Evolutionary conservation across 2,329 filamentous ascomycete species (phyloP), one percentile per base, ranked within the genome.

Genomic region (Curvularia sp.): DNA sequence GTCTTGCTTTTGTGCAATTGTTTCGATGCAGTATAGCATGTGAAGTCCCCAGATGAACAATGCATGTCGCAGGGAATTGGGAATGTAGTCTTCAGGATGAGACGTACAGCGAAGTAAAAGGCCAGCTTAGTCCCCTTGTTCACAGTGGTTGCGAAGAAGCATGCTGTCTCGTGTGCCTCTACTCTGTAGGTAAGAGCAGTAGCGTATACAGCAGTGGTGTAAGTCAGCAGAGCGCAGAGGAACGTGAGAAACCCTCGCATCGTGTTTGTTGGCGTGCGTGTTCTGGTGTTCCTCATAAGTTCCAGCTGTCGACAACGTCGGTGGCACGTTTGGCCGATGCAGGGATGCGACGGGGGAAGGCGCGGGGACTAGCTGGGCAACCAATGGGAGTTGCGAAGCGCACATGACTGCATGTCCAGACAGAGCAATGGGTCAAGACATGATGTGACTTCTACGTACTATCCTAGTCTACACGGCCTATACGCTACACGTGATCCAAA

Each of bases 161-260:
- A 99, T 60, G 95, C 92, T 80, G 91, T 93, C 83, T 98, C 95
- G 81, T 96, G 91, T 49, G 95, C 91, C 51, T 84, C 81, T 46
- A 99, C 84, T 80, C 93, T 92, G 84, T 97, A 99, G 47, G 95
- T 99, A 74, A 99, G 84, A 39, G 95, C 93, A 4, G 95, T 99
- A 36, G 92, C 93, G 53, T 90, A 88, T 52, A 89, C 90, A 60
- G 90, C 82, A 59, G 89, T 88, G 56, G 87, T 80, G 64, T 91
- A 79, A 72, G 84, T 87, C 81, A 90, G 90, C 77, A 96, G 75
- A 53, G 95, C 84, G 81, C 70, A 71, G 56, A 65, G 51, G 5
- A 78, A 53, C 15, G 73, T 69, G 42, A 73, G 48, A 45, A 74
- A 64, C 28, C 66, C 68, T 67, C 73, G 75, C 76, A 78, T 78